Conservation (phyloP, 257 asterid species). For the Solanum piurae region DNA sequence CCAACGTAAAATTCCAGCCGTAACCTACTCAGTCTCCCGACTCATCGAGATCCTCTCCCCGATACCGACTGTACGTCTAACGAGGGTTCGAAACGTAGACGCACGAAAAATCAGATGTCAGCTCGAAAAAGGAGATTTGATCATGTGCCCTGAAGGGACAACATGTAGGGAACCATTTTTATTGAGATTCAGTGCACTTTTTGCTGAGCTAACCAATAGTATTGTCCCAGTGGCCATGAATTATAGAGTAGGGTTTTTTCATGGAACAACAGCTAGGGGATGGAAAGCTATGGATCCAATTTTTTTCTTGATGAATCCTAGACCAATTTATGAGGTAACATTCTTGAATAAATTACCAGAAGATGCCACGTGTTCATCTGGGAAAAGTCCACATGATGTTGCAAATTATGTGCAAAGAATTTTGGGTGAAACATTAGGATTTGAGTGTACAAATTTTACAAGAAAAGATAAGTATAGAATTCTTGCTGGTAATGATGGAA, state of each 20-base stretch:
- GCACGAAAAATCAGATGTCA: conserved; percentile 38
- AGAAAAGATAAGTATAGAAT: conserved; percentile 32
- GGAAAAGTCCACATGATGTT: conserved; percentile 20
- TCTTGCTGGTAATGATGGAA: conserved; percentile 30
- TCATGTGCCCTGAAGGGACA: conserved; percentile 78
- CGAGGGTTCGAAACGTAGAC: conserved; percentile 52
- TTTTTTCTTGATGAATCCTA: conserved; percentile 85
- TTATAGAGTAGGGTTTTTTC: conserved; percentile 66
- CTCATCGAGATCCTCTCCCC: conserved; percentile 65
- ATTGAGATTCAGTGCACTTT: conserved; percentile 65
- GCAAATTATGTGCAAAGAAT: conserved; percentile 31
- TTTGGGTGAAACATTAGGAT: conserved; percentile 15
- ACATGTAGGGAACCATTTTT: conserved; percentile 83
- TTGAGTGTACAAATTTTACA: conserved; percentile 23
- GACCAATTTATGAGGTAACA: conserved; percentile 59
- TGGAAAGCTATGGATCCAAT: conserved; percentile 82
- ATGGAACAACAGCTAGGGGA: conserved; percentile 84
- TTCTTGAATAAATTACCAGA: conserved; percentile 21
- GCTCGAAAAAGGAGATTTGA: conserved; percentile 56
- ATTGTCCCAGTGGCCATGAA: conserved; percentile 89
- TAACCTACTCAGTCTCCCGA: conserved; percentile 70
- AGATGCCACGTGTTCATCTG: conserved; percentile 23
- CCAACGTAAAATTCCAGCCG: conserved; percentile 55
- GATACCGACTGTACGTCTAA: conserved; percentile 66
- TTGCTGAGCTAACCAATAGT: conserved; percentile 68